These are phyloP conservation scores for Agaricus subrufescens DNA, from an alignment of 768 basidiomycete genomes.

Conservation along the genomic window DNA sequence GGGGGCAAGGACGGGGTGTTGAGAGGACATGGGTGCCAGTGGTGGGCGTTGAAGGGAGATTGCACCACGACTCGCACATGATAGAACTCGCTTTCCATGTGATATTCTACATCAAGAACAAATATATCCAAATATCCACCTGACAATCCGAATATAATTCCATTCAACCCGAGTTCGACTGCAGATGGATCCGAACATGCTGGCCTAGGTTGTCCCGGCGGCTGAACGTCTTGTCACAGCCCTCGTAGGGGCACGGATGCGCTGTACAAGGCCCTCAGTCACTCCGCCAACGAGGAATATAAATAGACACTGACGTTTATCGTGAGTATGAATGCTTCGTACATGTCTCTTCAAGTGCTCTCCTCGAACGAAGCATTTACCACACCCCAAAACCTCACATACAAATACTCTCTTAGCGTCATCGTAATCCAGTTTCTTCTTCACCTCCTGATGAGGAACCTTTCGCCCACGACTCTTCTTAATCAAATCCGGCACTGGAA, in stretches of 20 bases:
- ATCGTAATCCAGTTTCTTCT: constrained; percentile 12
- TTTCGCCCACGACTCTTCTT: constrained; percentile 61
- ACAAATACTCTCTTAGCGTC: constrained; percentile 45
- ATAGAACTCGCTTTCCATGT: constrained; percentile 2
- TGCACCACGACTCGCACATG: constrained; percentile 9
- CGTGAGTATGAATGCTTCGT: constrained; percentile 74
- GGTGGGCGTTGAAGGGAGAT: constrained; percentile 12
- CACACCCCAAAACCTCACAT: constrained; percentile 68
- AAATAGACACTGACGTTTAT: constrained; percentile 60
- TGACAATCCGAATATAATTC: neutral
- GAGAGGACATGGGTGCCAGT: constrained; percentile 13
- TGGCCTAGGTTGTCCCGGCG: constrained; percentile 75
- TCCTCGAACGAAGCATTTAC: constrained; percentile 73
- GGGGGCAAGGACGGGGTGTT: constrained; percentile 1
- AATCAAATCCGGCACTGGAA: constrained; percentile 56
- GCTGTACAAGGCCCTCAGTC: constrained; percentile 26
- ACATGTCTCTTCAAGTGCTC: constrained; percentile 85
- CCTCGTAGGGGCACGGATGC: constrained; percentile 55
- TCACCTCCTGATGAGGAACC: constrained; percentile 36
- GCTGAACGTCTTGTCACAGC: constrained; percentile 69
- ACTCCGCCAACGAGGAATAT: neutral
- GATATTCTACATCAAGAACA: constrained; percentile 9
- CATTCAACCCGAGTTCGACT: constrained; percentile 3
- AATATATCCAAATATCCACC: constrained; percentile 4
- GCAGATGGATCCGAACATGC: constrained; percentile 61